These are phyloP conservation scores for Medicago lupulina DNA, from an alignment of 306 rosid genomes.

Conservation along the genomic window DNA sequence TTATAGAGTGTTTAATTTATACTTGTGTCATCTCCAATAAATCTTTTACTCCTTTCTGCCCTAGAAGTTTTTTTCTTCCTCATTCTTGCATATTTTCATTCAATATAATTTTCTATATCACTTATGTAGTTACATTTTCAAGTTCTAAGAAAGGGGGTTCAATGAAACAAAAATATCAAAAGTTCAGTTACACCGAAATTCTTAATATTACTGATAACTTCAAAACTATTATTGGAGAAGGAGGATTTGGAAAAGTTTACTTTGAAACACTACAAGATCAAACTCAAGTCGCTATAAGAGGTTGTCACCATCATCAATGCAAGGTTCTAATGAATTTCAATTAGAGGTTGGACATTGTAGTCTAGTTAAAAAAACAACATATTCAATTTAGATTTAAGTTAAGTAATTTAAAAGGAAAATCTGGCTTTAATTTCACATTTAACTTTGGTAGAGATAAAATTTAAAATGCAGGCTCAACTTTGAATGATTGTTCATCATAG, in stretches of 20 bases:
- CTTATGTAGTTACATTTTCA: not conserved
- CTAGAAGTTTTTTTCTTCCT: not conserved
- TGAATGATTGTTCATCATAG: no score
- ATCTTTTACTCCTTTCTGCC: no score
- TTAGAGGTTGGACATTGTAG: constrained; percentile 42
- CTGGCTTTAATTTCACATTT: no score
- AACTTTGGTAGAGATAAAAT: no score
- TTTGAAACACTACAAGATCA: no score
- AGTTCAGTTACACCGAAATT: constrained; percentile 42
- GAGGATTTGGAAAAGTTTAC: constrained; percentile 62
- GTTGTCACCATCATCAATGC: constrained; percentile 46
- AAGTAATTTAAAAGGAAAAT: no score
- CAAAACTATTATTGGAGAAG: constrained; percentile 49
- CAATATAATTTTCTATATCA: not conserved
- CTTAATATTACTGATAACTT: constrained; percentile 46
- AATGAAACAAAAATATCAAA: constrained; percentile 28
- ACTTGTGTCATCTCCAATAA: no score
- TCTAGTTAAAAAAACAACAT: not conserved
- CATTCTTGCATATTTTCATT: not conserved
- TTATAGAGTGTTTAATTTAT: no score
- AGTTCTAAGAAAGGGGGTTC: not conserved
- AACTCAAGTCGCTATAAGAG: no score
- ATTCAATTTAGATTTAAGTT: not conserved
- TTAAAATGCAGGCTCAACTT: no score
- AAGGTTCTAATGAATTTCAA: constrained; percentile 50